Percentiles rank a stretch among this genome's conserved stretches.
Conservation (phyloP, 2,329 filamentous ascomycete genomes). For the Aspergillus aculeatinus region DNA sequence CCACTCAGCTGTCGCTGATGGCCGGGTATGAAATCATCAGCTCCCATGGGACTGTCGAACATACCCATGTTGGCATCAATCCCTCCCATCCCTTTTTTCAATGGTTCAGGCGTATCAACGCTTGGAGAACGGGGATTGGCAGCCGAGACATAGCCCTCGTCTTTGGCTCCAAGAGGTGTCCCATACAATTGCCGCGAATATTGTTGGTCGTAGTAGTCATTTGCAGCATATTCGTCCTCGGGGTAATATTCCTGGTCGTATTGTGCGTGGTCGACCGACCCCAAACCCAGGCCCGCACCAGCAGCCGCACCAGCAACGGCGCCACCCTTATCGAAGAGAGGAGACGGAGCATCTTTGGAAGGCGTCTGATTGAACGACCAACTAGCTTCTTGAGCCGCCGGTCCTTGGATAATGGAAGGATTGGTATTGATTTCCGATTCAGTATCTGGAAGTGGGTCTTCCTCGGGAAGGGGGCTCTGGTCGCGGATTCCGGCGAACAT, state of each 20-base stretch:
- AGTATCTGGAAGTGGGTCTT: conserved; percentile 45
- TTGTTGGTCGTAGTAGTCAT: conserved; percentile 38
- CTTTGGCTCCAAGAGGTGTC: conserved; percentile 63
- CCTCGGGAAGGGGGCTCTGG: conserved; percentile 48
- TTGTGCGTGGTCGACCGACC: conserved; percentile 55
- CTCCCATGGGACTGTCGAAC: conserved; percentile 49
- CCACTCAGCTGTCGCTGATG: conserved; percentile 72
- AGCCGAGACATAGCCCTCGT: conserved; percentile 91
- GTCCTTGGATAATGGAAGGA: conserved; percentile 77
- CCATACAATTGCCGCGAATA: conserved; percentile 45
- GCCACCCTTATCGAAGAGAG: conserved; percentile 26
- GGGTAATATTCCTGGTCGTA: conserved; percentile 64
- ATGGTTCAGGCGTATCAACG: conserved; percentile 48
- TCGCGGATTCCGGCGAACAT: conserved; percentile 74
- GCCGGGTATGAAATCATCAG: conserved; percentile 64
- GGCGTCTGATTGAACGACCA: conserved; percentile 61
- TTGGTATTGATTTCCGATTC: conserved; percentile 72
- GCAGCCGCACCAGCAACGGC: conserved; percentile 47
- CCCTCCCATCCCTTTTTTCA: conserved; percentile 52
- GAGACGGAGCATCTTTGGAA: conserved; percentile 38
- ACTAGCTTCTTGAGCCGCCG: conserved; percentile 50
- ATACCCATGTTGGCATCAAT: conserved; percentile 52
- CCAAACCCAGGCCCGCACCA: conserved; percentile 55
- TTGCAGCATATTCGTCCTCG: conserved; percentile 36
- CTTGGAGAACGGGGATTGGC: conserved; percentile 57